Evolutionary conservation across 495 filamentous ascomycete species (phyloP).

Genomic region (Penicillium pulvis): DNA sequence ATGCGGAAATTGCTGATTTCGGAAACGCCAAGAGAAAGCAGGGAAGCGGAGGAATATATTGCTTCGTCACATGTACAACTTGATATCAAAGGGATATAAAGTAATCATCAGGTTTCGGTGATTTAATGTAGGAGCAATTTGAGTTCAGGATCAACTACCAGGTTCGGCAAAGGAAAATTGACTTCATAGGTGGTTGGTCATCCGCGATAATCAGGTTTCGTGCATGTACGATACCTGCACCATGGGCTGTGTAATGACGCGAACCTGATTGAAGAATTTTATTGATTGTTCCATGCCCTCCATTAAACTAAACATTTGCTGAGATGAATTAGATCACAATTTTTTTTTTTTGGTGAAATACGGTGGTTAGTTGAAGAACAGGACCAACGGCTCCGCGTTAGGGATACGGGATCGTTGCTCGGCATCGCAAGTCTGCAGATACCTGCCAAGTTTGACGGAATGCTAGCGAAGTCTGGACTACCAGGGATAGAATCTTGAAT

Average conservation of each 20-base stretch:
- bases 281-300: neutral
- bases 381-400: neutral
- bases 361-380: neutral
- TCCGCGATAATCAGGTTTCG: constrained; percentile 4
- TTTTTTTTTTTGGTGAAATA: neutral
- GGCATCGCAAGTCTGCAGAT: too few relatives aligned
- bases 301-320: neutral
- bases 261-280: neutral
- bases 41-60: neutral
- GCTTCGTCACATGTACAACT: neutral
- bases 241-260: neutral
- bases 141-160: neutral
- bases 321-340: neutral
- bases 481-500: too few relatives aligned
- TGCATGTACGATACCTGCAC: neutral
- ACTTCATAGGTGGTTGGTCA: neutral
- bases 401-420: neutral
- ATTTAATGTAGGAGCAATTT: neutral
- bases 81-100: neutral
- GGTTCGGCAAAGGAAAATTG: neutral
- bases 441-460: too few relatives aligned
- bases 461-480: too few relatives aligned
- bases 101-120: neutral
- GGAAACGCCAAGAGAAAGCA: neutral
- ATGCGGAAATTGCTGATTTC: neutral